Conservation (phyloP, 208 protist species). For the Leishmania arabica region DNA sequence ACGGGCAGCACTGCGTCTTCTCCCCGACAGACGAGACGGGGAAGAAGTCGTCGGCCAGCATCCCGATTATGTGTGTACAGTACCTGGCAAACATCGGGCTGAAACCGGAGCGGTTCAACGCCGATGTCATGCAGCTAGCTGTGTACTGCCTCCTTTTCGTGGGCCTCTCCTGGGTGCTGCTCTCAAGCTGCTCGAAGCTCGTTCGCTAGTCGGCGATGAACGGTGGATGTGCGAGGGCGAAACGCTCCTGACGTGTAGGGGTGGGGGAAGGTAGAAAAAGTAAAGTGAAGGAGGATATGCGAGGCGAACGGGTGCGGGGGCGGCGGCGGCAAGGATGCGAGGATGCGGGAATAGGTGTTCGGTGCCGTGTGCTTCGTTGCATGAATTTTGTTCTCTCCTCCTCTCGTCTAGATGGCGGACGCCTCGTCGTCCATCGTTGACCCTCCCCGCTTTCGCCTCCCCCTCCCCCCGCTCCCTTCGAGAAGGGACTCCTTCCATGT, state of each 20-base stretch:
- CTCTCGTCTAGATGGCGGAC: neutral
- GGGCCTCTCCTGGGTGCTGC: conserved; percentile 63
- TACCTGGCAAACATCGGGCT: conserved; percentile 89
- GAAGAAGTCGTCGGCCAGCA: conserved; percentile 48
- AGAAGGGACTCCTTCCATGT: too few relatives aligned
- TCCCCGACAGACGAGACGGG: conserved; percentile 80
- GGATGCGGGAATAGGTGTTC: neutral
- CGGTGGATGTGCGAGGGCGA: neutral
- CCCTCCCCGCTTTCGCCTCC: neutral
- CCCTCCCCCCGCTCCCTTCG: neutral
- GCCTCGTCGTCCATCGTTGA: neutral
- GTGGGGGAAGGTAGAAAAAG: neutral
- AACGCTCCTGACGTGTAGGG: neutral
- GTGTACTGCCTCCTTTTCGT: conserved; percentile 65
- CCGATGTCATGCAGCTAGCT: conserved; percentile 79
- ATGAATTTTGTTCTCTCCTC: too few relatives aligned
- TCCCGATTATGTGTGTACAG: conserved; percentile 86
- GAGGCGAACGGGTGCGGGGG: too few relatives aligned
- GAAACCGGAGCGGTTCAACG: conserved; percentile 60
- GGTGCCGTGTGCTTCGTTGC: neutral
- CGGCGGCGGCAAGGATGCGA: neutral
- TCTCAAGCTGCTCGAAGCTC: conserved; percentile 66
- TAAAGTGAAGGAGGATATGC: neutral
- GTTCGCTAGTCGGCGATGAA: conserved; percentile 35
- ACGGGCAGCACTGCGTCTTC: conserved; percentile 85